Percentiles rank a stretch among this genome's conserved stretches.
These are phyloP conservation scores for Phytophthora pistaciae DNA, from an alignment of 352 stramenopile genomes.

Conservation along the genomic window DNA sequence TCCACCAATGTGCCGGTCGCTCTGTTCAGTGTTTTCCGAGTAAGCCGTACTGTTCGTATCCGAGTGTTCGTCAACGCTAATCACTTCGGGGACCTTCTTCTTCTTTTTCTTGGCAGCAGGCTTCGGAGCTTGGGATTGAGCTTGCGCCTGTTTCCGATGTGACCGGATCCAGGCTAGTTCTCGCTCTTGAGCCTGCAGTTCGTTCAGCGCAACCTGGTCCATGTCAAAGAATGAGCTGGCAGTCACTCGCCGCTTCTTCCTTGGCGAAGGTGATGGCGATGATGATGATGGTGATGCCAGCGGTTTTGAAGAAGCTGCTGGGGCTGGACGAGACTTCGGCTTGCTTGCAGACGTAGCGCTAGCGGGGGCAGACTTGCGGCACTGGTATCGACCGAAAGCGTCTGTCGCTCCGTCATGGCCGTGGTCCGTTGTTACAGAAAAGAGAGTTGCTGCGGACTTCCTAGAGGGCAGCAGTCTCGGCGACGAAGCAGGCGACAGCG, in stretches of 20 bases:
- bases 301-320: conserved; percentile 5
- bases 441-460: conserved; percentile 6
- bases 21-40: conserved; percentile 3
- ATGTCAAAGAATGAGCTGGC: conserved; percentile 21
- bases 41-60: conserved; percentile 8
- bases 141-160: conserved; percentile 37
- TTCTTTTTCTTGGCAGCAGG: conserved; percentile 12
- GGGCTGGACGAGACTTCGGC: background rate
- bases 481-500: conserved; percentile 18
- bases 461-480: conserved; percentile 7
- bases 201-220: conserved; percentile 37
- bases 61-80: conserved; percentile 22
- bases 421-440: background rate
- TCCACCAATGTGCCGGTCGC: conserved; percentile 3
- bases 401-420: conserved; percentile 15
- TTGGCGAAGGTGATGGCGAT: conserved; percentile 13
- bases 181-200: conserved; percentile 51
- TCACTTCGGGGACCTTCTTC: conserved; percentile 23
- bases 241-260: conserved; percentile 29
- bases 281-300: background rate
- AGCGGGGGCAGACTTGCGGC: conserved; percentile 23
- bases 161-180: conserved; percentile 45
- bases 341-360: background rate
- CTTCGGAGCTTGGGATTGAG: background rate
- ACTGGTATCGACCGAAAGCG: conserved; percentile 16